Evolutionary conservation across 2,329 filamentous ascomycete genomes (phyloP).

Genomic region (Tolypocladium endophyticum): DNA sequence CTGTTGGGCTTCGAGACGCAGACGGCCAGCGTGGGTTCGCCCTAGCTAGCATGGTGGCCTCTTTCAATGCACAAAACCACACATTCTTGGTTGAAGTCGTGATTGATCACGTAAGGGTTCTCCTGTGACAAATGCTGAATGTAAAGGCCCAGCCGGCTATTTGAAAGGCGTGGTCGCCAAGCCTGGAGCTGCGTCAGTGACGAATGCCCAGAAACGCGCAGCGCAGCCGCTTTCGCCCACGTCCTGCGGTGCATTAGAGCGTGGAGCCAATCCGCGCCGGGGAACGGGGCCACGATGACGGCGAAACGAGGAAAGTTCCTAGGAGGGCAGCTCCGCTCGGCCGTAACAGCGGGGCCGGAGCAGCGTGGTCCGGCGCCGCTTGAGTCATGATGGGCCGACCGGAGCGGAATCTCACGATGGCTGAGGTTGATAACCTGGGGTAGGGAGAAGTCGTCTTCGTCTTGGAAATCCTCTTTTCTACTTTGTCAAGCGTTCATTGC

Average conservation of each 20-base stretch:
- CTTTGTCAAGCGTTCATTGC: not conserved
- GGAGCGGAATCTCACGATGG: not conserved
- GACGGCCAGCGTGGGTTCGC: not conserved
- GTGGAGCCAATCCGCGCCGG: not conserved
- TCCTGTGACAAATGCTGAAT: not conserved
- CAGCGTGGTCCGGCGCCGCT: not conserved
- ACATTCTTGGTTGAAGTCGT: not conserved
- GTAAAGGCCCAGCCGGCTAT: not conserved
- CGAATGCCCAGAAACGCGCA: not conserved
- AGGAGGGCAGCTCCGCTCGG: not conserved
- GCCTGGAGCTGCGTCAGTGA: not conserved
- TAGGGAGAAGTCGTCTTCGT: not conserved
- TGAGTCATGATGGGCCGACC: not conserved
- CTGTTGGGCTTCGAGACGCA: not conserved
- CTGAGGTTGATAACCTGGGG: not conserved
- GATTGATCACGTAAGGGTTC: not conserved
- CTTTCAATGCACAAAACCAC: not conserved
- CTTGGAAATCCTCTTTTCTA: not conserved
- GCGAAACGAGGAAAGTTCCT: not conserved
- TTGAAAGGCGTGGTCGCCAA: not conserved
- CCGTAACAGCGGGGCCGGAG: not conserved
- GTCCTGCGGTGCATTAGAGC: not conserved
- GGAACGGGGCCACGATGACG: not conserved
- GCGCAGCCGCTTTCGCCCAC: not conserved
- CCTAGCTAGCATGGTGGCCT: not conserved